A percentile compares a stretch with the other conserved stretches of the same genome.
phyloP scores from a whole-genome alignment of 345 rosid genomes.

The Eucalyptus globulus region DNA sequence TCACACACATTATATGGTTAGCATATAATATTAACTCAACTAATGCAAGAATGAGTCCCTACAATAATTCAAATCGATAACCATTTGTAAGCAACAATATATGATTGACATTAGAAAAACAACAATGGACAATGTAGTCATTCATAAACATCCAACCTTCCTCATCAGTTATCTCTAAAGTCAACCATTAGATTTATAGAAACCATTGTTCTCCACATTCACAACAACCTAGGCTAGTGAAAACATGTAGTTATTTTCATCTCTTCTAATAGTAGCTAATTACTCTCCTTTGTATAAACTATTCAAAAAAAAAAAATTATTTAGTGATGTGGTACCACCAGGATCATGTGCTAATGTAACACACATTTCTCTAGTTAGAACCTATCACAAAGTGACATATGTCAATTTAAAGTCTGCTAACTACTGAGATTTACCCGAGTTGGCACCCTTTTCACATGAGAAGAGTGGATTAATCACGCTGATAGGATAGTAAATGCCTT shows the following conservation, averaged over 20 bases:
- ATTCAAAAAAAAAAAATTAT: fast-evolving
- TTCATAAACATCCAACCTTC: background rate
- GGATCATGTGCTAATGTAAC: background rate
- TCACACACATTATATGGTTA: background rate
- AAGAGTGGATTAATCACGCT: too few relatives aligned
- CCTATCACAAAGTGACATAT: background rate
- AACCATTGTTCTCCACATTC: background rate
- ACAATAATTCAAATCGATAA: too few relatives aligned
- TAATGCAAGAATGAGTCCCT: too few relatives aligned
- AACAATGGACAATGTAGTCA: background rate
- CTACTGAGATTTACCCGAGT: fast-evolving
- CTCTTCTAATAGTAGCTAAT: background rate
- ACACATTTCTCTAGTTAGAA: background rate
- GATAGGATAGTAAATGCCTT: background rate
- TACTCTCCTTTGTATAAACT: background rate
- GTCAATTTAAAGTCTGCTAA: background rate
- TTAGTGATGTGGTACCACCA: background rate
- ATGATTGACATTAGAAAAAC: too few relatives aligned
- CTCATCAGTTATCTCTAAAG: background rate
- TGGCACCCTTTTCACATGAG: too few relatives aligned
- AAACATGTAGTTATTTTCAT: too few relatives aligned
- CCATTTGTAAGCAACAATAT: background rate
- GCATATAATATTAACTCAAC: too few relatives aligned
- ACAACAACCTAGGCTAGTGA: background rate
- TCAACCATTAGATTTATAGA: too few relatives aligned